Percentiles rank a stretch among this genome's conserved stretches.
phyloP scores from a whole-genome alignment of 805 yeast genomes.

The Metschnikowia chrysomelidarum region DNA sequence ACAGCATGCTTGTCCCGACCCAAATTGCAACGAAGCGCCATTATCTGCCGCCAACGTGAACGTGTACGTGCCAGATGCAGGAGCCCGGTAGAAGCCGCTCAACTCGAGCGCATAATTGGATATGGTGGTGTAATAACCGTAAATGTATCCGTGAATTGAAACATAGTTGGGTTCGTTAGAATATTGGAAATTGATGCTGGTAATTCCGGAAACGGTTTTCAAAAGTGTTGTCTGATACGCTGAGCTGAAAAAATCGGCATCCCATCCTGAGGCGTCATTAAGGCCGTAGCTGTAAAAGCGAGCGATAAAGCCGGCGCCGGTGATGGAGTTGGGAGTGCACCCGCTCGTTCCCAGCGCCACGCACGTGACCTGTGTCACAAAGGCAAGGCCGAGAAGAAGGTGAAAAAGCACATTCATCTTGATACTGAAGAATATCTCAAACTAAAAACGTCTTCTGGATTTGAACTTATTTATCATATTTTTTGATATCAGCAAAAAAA shows the following conservation, averaged over 20 bases:
- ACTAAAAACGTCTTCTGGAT: neutral
- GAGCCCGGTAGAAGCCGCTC: conserved; percentile 16
- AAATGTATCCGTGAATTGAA: conserved; percentile 1
- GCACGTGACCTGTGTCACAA: neutral
- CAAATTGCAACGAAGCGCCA: conserved; percentile 19
- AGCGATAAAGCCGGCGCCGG: conserved; percentile 10
- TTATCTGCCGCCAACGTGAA: conserved; percentile 17
- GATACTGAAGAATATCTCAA: neutral
- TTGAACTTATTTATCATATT: neutral
- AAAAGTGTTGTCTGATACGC: conserved; percentile 6
- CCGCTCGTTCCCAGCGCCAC: conserved; percentile 5
- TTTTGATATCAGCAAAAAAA: no score
- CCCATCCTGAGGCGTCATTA: conserved; percentile 10
- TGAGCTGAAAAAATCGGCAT: conserved; percentile 5
- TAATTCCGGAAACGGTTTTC: conserved; percentile 9
- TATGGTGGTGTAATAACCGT: conserved; percentile 8
- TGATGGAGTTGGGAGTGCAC: conserved; percentile 1
- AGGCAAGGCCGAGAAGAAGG: no score
- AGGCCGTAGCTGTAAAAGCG: conserved; percentile 8
- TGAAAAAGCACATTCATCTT: no score
- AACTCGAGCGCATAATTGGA: conserved; percentile 15
- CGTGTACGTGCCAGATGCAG: conserved; percentile 13
- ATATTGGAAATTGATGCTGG: conserved; percentile 9
- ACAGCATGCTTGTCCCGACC: conserved; percentile 17
- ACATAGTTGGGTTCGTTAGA: neutral